These are phyloP conservation scores for Ilyonectria destructans DNA, from an alignment of 2,329 filamentous ascomycete genomes.

Conservation along the genomic window DNA sequence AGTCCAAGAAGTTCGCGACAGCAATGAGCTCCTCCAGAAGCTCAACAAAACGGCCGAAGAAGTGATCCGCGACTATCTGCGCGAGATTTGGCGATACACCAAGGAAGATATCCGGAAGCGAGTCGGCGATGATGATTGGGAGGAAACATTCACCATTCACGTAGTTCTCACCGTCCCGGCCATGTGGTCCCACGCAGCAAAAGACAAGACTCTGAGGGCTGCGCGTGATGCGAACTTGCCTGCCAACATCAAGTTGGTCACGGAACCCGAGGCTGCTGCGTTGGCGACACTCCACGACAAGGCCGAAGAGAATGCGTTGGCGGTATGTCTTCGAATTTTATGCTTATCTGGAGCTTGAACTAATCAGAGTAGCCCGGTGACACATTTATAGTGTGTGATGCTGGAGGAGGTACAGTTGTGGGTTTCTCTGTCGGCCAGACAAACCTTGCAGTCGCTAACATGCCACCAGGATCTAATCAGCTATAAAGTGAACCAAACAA, in stretches of 20 bases:
- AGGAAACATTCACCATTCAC: background rate
- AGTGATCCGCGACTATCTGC: constrained; percentile 3
- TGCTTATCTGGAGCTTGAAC: background rate
- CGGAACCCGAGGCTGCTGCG: constrained; percentile 12
- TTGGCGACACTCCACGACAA: constrained; percentile 7
- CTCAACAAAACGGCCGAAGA: constrained; percentile 16
- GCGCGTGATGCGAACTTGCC: background rate
- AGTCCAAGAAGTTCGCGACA: background rate
- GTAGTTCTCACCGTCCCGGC: constrained; percentile 14
- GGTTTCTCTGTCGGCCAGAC: background rate
- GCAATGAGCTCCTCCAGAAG: constrained; percentile 1
- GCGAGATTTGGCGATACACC: constrained; percentile 1
- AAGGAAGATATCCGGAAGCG: constrained; percentile 12
- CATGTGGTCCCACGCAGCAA: constrained; percentile 8
- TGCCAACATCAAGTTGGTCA: background rate
- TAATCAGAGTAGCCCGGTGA: background rate
- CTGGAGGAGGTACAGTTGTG: constrained; percentile 14
- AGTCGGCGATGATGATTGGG: background rate
- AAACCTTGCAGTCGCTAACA: background rate
- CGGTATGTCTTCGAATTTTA: background rate
- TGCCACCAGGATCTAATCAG: background rate
- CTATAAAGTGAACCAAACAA: background rate
- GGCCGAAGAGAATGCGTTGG: background rate
- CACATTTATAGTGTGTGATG: constrained; percentile 10
- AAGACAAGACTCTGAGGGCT: constrained; percentile 6